These are phyloP conservation scores for Ceraceosorus guamensis DNA, from an alignment of 1,284 basidiomycete species.

Conservation along the genomic window DNA sequence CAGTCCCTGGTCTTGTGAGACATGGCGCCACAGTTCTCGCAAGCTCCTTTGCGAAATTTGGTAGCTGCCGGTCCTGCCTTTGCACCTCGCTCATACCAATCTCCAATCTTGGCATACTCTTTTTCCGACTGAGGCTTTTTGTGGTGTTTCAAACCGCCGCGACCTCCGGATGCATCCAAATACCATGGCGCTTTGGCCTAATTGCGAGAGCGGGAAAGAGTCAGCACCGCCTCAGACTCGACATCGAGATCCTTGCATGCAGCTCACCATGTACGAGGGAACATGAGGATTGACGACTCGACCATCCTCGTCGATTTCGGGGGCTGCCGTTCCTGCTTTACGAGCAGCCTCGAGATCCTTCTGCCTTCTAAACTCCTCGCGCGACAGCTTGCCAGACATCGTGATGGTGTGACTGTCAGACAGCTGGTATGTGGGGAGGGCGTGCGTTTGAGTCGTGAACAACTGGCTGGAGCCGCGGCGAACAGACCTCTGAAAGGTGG, in stretches of 20 bases:
- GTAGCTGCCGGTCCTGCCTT: slow-evolving; percentile 81
- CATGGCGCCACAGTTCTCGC: slow-evolving; percentile 96
- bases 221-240: too few species aligned
- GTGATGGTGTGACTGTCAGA: background rate
- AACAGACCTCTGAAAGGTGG: too few species aligned
- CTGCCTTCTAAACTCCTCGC: slow-evolving; percentile 84
- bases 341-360: slow-evolving; percentile 88
- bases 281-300: slow-evolving; percentile 96
- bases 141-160: slow-evolving; percentile 86
- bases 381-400: slow-evolving; percentile 62
- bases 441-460: too few species aligned
- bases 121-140: slow-evolving; percentile 63
- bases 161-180: slow-evolving; percentile 62
- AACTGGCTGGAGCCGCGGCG: too few species aligned
- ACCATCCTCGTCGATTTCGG: slow-evolving; percentile 87
- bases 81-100: slow-evolving; percentile 86
- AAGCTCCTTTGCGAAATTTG: slow-evolving; percentile 94
- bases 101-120: slow-evolving; percentile 65
- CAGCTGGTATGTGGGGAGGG: too few species aligned
- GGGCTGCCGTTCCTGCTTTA: slow-evolving; percentile 93
- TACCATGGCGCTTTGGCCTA: slow-evolving; percentile 88
- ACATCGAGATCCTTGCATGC: background rate
- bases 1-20: slow-evolving; percentile 88
- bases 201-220: too few species aligned
- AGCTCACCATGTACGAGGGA: slow-evolving; percentile 55